These are phyloP conservation scores for Teratosphaeria zuluensis DNA, from an alignment of 2,329 filamentous ascomycete genomes.

Conservation along the genomic window DNA sequence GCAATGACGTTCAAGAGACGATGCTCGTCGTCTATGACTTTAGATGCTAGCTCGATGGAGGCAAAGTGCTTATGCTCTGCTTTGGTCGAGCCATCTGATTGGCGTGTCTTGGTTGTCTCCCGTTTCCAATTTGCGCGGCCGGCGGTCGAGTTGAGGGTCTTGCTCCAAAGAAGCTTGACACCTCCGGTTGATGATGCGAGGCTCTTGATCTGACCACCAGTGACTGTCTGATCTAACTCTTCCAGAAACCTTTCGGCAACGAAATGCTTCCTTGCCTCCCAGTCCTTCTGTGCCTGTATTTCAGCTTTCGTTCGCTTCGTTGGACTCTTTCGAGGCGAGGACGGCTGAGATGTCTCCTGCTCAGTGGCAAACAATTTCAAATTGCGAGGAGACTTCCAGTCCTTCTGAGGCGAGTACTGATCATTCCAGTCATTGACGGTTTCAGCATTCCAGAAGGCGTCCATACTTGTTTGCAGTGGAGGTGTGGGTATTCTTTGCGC, in stretches of 20 bases:
- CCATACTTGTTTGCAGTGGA: conserved; percentile 44
- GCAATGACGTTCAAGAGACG: conserved; percentile 83
- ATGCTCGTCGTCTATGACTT: conserved; percentile 69
- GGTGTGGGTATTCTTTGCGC: conserved; percentile 25
- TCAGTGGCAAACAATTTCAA: conserved; percentile 14
- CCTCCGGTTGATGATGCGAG: conserved; percentile 58
- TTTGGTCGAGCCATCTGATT: conserved; percentile 11
- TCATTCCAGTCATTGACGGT: conserved; percentile 56
- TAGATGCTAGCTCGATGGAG: conserved; percentile 77
- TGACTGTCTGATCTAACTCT: conserved; percentile 60
- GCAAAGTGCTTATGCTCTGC: conserved; percentile 43
- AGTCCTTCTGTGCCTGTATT: conserved; percentile 46
- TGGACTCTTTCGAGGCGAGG: conserved; percentile 31
- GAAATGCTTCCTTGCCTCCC: conserved; percentile 51
- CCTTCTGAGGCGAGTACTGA: conserved; percentile 46
- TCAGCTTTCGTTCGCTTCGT: conserved; percentile 22
- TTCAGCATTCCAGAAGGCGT: conserved; percentile 52
- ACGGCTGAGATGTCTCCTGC: conserved; percentile 17
- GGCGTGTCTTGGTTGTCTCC: conserved; percentile 30
- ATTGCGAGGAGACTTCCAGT: conserved; percentile 30
- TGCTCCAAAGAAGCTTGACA: conserved; percentile 62
- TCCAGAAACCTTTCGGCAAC: conserved; percentile 55
- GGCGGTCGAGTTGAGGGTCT: conserved; percentile 70
- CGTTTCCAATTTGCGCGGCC: conserved; percentile 47
- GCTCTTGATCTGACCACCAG: conserved; percentile 47